Evolutionary conservation across 2,329 filamentous ascomycete genomes (phyloP).

Genomic region (Teratosphaeria destructans): DNA sequence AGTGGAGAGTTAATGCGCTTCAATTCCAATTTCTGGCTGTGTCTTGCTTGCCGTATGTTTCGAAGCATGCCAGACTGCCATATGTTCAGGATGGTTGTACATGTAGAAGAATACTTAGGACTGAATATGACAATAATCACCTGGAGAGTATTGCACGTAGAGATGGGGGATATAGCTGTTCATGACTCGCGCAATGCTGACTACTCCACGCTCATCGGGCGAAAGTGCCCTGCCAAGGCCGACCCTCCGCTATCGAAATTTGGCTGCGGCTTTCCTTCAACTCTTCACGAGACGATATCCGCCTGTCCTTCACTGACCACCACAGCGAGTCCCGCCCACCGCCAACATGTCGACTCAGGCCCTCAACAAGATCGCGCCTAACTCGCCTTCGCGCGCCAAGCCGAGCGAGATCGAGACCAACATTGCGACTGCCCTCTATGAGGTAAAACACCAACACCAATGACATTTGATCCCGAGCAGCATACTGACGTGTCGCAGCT

Average conservation of each 20-base stretch:
- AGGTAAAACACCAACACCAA: conserved; percentile 28
- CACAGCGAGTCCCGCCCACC: background rate
- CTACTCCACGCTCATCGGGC: background rate
- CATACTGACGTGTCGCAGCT: conserved; percentile 38
- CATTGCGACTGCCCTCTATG: conserved; percentile 95
- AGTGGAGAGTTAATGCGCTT: too few relatives aligned
- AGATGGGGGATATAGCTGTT: background rate
- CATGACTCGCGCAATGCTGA: background rate
- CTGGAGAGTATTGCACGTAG: too few relatives aligned
- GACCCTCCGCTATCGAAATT: background rate
- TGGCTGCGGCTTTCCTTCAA: background rate
- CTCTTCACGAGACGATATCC: background rate
- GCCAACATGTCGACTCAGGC: conserved; percentile 55
- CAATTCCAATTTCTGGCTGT: too few relatives aligned
- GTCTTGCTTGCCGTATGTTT: too few relatives aligned
- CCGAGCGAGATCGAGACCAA: conserved; percentile 95
- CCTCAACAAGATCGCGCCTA: conserved; percentile 96
- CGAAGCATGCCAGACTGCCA: too few relatives aligned
- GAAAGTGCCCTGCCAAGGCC: background rate
- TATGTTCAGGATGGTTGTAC: too few relatives aligned
- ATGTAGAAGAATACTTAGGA: too few relatives aligned
- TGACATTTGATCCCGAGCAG: background rate
- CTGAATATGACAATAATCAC: too few relatives aligned
- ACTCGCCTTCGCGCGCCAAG: conserved; percentile 91
- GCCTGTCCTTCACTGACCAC: background rate